Conservation (phyloP, 73 alveolate species). For the Effrenium voratum region DNA sequence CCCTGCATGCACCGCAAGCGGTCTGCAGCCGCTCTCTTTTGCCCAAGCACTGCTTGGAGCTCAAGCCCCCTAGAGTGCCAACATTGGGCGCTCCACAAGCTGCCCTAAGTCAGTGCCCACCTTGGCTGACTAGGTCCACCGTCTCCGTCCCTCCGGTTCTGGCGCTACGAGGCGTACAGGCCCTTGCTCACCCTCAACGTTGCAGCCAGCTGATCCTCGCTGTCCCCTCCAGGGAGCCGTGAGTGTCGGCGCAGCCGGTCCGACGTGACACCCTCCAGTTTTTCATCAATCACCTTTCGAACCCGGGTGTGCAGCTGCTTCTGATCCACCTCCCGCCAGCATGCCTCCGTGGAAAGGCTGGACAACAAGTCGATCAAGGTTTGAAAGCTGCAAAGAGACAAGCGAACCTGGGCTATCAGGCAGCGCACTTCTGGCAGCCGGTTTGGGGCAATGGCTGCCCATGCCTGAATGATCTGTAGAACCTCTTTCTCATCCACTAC, state of each 20-base stretch:
- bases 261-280: constrained; percentile 30
- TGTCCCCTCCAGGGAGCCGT: constrained; percentile 48
- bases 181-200: constrained; percentile 53
- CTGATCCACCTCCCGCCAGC: constrained; percentile 36
- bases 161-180: constrained; percentile 1
- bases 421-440: background rate
- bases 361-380: constrained; percentile 47
- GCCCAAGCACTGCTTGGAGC: background rate
- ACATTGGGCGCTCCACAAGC: background rate
- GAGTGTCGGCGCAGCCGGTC: constrained; percentile 41
- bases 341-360: background rate
- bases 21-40: background rate
- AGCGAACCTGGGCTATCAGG: constrained; percentile 26
- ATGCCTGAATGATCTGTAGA: background rate
- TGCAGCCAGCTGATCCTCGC: constrained; percentile 16
- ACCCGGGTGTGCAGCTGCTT: background rate
- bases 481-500: constrained; percentile 36
- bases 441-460: constrained; percentile 7
- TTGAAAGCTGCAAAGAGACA: constrained; percentile 65
- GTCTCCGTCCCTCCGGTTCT: too few species aligned
- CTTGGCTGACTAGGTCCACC: too few species aligned
- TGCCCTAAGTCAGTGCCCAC: background rate
- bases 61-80: background rate
- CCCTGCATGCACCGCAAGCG: too few species aligned
- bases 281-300: constrained; percentile 39